Evolutionary conservation across 768 basidiomycete species (phyloP), one percentile per base, ranked within the genome.

Genomic region (Hortiboletus campestris): DNA sequence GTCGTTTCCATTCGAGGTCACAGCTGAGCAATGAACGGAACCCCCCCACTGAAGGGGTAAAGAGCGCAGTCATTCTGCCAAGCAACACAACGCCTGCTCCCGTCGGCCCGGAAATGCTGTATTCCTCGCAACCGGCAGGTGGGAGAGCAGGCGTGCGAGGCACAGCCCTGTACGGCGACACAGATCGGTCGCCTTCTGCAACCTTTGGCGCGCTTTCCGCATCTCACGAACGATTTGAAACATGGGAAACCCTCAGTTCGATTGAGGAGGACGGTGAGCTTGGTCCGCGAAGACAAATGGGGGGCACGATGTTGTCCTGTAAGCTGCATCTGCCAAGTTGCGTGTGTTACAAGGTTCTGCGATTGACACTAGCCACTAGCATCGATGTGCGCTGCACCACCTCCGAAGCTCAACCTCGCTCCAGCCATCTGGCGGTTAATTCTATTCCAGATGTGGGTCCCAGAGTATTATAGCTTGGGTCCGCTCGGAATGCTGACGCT

Each of bases 401-500:
- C 31, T 25, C 19, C 49, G 7, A 44, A 9, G 2, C 45, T 54
- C 11, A 73, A 63, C 46, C 69, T 82, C 22, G 63, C 73, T 4
- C 74, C 77, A 17, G 69, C 75, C 10, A 76, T 85, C 25, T 81
- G 79, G 77, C 73, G 78, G 34, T 65, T 85, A 6, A 75, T 86
- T 43, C 49, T 79, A 31, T 85, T 85, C 60, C 84, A 86, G 68
- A 62, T 83, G 80, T 82, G 19, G 19, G 44, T 36, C 8, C 29
- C 43, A 7, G 14, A 6, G 14, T 22, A 48, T 28, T 12, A 11
- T 19, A n/a, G 32, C 20, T 13, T 25, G 13, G 16, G 31, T 31
- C 40, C 16, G 0, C 39, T 32, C 25, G 13, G 16, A 31, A 38
- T 34, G n/a, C 39, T 41, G 52, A 51, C 17, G 17, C 28, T n/a